Conservation (phyloP, 345 rosid species). For the Eucalyptus cloeziana region DNA sequence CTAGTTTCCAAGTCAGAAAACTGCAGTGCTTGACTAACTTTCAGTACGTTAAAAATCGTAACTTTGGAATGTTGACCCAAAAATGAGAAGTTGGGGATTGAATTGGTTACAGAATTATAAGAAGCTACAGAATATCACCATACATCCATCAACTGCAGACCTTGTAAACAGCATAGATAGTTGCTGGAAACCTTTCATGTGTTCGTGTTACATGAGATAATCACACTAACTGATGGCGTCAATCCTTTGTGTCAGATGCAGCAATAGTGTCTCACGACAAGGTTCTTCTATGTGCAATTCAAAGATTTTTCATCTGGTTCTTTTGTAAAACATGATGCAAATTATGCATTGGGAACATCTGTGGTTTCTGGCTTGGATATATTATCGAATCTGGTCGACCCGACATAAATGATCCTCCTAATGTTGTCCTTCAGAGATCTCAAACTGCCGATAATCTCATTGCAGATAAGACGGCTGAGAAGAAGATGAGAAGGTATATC, state of each 20-base stretch:
- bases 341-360: not conserved
- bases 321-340: not conserved
- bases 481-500: constrained; percentile 71
- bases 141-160: not conserved
- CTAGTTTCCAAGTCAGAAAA: not conserved
- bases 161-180: not conserved
- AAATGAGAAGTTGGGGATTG: not conserved
- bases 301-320: not conserved
- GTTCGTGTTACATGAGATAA: not conserved
- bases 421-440: not conserved
- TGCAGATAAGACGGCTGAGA: constrained; percentile 63
- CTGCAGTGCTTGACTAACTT: not conserved
- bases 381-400: not conserved
- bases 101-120: not conserved
- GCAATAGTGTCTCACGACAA: not conserved
- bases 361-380: not conserved
- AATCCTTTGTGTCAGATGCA: not conserved
- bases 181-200: not conserved
- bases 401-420: not conserved
- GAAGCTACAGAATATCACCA: not conserved
- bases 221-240: not conserved
- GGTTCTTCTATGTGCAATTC: not conserved
- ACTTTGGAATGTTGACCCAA: not conserved
- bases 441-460: not conserved
- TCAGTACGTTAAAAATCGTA: not conserved